Conservation (phyloP, 768 basidiomycete species). For the Lentinula boryana region DNA sequence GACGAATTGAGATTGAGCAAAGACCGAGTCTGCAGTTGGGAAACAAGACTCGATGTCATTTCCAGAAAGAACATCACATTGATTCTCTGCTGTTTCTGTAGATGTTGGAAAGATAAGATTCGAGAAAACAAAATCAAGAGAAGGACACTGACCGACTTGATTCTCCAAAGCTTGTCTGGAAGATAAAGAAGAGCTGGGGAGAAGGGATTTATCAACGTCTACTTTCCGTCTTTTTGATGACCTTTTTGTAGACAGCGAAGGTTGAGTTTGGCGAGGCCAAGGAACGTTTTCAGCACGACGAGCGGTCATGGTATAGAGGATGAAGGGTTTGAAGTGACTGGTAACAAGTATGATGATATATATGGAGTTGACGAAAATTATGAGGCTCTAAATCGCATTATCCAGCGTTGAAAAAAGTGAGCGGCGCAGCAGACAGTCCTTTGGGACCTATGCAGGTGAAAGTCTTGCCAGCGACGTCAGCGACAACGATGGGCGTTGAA, state of each 20-base stretch:
- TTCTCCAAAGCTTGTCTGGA: conserved; percentile 30
- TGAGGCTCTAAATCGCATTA: conserved; percentile 25
- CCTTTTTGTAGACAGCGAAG: conserved; percentile 16
- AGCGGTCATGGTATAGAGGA: conserved; percentile 29
- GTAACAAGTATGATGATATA: conserved; percentile 13
- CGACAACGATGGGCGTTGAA: conserved; percentile 15
- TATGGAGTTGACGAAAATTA: conserved; percentile 10
- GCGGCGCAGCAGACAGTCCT: conserved; percentile 3
- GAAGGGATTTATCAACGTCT: conserved; percentile 7
- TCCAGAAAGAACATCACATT: conserved; percentile 53
- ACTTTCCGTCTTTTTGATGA: conserved; percentile 24
- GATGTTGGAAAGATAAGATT: neutral
- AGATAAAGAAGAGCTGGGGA: conserved; percentile 20
- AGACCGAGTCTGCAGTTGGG: conserved; percentile 45
- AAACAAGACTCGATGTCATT: conserved; percentile 78
- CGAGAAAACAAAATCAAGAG: conserved; percentile 2
- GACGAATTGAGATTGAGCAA: conserved; percentile 72
- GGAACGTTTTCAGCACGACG: conserved; percentile 26
- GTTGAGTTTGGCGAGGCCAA: conserved; percentile 39
- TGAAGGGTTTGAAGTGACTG: conserved; percentile 16
- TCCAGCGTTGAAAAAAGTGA: conserved; percentile 13
- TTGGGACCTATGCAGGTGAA: conserved; percentile 12
- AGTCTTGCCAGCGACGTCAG: conserved; percentile 8
- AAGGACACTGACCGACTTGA: conserved; percentile 23
- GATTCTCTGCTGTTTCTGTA: conserved; percentile 33